A percentile compares a stretch with the other conserved stretches of the same genome.
Evolutionary conservation across 257 asterid species (phyloP).

Genomic region (Osmanthus fragrans): DNA sequence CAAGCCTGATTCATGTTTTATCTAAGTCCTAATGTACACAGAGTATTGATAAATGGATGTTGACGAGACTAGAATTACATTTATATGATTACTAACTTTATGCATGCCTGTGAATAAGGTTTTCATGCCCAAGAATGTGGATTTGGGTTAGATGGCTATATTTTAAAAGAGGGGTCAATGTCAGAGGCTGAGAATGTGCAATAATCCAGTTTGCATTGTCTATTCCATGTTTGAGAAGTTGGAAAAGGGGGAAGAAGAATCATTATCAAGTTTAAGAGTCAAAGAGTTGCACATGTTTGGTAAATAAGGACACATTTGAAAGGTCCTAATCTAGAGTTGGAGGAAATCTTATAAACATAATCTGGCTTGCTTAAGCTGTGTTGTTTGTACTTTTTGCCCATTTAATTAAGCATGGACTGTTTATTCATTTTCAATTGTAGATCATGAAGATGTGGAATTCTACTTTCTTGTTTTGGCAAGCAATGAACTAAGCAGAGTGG

Average conservation of each 20-base stretch:
- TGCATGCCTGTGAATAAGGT: slow-evolving; percentile 32
- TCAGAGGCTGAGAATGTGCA: slow-evolving; percentile 52
- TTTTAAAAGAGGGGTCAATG: slow-evolving; percentile 29
- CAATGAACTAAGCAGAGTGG: not conserved
- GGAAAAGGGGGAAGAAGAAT: slow-evolving; percentile 23
- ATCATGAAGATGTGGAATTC: not conserved
- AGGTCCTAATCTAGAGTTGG: slow-evolving; percentile 32
- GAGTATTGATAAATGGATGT: not conserved
- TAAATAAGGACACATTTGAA: slow-evolving; percentile 46
- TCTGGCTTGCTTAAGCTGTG: slow-evolving; percentile 5
- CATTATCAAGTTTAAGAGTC: slow-evolving; percentile 32
- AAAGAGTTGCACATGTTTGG: slow-evolving; percentile 61
- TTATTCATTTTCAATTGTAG: not conserved
- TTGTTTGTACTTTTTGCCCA: not conserved
- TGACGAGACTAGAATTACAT: too few species aligned
- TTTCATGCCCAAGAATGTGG: slow-evolving; percentile 38
- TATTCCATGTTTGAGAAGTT: slow-evolving; percentile 43
- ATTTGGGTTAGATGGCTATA: slow-evolving; percentile 29
- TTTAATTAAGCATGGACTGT: not conserved
- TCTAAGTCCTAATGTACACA: too few species aligned
- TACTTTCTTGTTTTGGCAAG: not conserved
- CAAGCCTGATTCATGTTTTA: too few species aligned
- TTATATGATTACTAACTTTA: slow-evolving; percentile 46
- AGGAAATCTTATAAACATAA: slow-evolving; percentile 2
- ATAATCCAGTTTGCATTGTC: slow-evolving; percentile 47